Base-by-base conservation (phyloP, 2,329 filamentous ascomycete genomes). In the Cladophialophora exuberans region DNA sequence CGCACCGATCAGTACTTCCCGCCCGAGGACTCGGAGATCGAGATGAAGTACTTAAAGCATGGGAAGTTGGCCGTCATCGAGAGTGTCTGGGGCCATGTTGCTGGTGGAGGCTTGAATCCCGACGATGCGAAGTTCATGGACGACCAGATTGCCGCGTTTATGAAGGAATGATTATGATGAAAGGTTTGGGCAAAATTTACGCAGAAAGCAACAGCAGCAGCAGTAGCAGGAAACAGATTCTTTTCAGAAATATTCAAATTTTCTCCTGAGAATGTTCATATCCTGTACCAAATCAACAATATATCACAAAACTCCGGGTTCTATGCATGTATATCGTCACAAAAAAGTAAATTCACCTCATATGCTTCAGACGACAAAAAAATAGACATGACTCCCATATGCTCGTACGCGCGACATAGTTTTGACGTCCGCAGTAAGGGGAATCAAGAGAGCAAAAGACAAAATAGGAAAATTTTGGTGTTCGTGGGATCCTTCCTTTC, bases 1-100 rank as follows among this genome's bases (percentile, higher is more conserved):
- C 56, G 62, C 9, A 72, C 69, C 0, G 71, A 73, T 52, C 70
- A 73, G 55, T 73, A 73, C 49, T 73, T 73, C 43, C 62, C 50
- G 3, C 66, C 64, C 56, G 63, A 69, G 39, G 66, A 63, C 3
- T 66, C 59, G 18, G 59, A 68, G 50, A 66, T 58, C 25, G 68
- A 60, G 52, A 51, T 57, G 38, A 57, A 57, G 5, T 41, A 51
- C 46, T 31, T 70, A 4, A 50, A 55, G 35, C 49, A 62, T 25
- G 67, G 62, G 10, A 52, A 54, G 6, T 26, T 69, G 31, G 63
- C 52, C 39, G 28, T 68, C 4, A 70, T 70, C 9, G 67, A 67
- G 36, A 69, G 66, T 20, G 49, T 62, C 6, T 70, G 68, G 68
- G 68, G 68, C 3, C 68, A 70, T 57, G 35, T 65, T 13, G 67